Conservation (phyloP, 2,329 filamentous ascomycete species). For the Acephala macrosclerotiorum region DNA sequence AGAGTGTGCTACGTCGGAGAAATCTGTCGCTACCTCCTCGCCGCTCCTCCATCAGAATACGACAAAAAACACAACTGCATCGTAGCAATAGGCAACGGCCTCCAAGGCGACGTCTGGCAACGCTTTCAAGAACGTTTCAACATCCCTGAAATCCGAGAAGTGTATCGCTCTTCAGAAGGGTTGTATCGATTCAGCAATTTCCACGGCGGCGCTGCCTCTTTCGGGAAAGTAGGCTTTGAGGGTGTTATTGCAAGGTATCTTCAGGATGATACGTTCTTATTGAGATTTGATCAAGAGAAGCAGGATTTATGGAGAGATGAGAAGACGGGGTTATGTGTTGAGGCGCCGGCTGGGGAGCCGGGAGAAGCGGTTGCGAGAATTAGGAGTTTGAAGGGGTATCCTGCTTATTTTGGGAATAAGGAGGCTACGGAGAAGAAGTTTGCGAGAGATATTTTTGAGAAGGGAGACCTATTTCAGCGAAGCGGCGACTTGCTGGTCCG, state of each 20-base stretch:
- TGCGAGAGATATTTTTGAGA: constrained; percentile 51
- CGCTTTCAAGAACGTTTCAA: constrained; percentile 52
- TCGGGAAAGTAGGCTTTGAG: constrained; percentile 52
- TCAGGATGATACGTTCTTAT: constrained; percentile 51
- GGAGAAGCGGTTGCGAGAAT: constrained; percentile 55
- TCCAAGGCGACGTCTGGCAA: constrained; percentile 56
- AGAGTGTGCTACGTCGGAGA: constrained; percentile 57
- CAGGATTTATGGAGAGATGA: constrained; percentile 52
- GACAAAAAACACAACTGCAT: constrained; percentile 54
- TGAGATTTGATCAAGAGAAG: constrained; percentile 46
- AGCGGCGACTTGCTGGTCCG: constrained; percentile 52
- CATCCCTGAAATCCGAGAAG: constrained; percentile 54
- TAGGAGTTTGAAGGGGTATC: constrained; percentile 46
- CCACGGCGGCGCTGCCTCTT: constrained; percentile 48
- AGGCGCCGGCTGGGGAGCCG: constrained; percentile 47
- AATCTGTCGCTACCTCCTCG: constrained; percentile 55
- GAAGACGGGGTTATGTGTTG: constrained; percentile 52
- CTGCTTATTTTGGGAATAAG: constrained; percentile 51
- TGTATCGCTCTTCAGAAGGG: constrained; percentile 56
- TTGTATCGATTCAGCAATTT: constrained; percentile 54
- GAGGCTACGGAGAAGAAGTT: constrained; percentile 53
- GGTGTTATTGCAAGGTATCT: constrained; percentile 49
- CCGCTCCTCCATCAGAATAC: constrained; percentile 51
- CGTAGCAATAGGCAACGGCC: constrained; percentile 54
- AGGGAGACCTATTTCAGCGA: constrained; percentile 53